phyloP scores from a whole-genome alignment of 75 land plant species.

The Selaginella tamariscina region DNA sequence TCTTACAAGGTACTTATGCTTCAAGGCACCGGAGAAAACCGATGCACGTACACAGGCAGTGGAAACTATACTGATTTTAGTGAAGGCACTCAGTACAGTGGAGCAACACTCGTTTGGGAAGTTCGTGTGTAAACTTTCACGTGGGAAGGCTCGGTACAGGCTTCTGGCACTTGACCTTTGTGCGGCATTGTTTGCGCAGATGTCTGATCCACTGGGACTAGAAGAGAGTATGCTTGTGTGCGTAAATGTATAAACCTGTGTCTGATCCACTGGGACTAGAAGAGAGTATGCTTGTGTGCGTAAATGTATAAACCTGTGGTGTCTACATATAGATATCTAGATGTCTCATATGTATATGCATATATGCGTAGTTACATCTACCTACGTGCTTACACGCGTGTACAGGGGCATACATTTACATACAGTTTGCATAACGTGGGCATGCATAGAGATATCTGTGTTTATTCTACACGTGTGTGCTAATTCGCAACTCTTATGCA shows the following conservation, averaged over 20 bases:
- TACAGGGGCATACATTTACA: too few relatives aligned
- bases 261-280: constrained; percentile 37
- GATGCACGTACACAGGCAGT: constrained; percentile 56
- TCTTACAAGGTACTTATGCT: constrained; percentile 44
- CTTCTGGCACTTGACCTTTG: constrained; percentile 60
- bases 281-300: constrained; percentile 33
- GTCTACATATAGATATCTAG: too few relatives aligned
- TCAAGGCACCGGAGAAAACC: constrained; percentile 62
- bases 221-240: constrained; percentile 34
- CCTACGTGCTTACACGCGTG: too few relatives aligned
- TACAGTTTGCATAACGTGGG: too few relatives aligned
- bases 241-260: constrained; percentile 27
- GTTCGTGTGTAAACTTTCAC: constrained; percentile 48
- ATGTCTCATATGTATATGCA: too few relatives aligned
- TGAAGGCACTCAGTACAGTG: constrained; percentile 25
- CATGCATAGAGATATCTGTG: too few relatives aligned
- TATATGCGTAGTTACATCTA: too few relatives aligned
- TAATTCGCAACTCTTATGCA: too few relatives aligned
- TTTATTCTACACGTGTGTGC: too few relatives aligned
- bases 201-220: constrained; percentile 40
- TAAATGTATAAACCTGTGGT: constrained; percentile 29
- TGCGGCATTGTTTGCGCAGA: constrained; percentile 26
- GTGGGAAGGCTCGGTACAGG: constrained; percentile 45
- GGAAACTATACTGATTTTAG: constrained; percentile 47
- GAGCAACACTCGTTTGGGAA: constrained; percentile 45